Conservation (phyloP, 768 basidiomycete species). For the Pulveroboletus frians region DNA sequence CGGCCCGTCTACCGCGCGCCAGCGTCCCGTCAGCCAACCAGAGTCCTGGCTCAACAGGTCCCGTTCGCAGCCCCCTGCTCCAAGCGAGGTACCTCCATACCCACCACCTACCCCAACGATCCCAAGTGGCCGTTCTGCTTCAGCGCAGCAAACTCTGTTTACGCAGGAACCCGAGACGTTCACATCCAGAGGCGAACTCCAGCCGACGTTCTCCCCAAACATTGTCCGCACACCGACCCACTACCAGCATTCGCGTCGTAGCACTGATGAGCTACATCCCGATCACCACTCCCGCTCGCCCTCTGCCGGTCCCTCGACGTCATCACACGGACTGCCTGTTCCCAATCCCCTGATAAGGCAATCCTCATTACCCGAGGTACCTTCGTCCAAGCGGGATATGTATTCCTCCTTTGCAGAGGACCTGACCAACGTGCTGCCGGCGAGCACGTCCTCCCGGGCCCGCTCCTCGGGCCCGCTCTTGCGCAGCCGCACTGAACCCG, state of each 20-base stretch:
- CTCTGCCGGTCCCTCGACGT: slow-evolving; percentile 10
- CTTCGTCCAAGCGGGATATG: slow-evolving; percentile 18
- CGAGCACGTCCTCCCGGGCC: slow-evolving; percentile 15
- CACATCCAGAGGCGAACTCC: slow-evolving; percentile 48
- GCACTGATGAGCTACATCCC: slow-evolving; percentile 21
- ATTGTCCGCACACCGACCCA: slow-evolving; percentile 67
- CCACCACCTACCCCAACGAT: slow-evolving; percentile 27
- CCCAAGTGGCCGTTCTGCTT: slow-evolving; percentile 8
- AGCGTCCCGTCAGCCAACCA: slow-evolving; percentile 8
- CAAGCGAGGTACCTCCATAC: slow-evolving; percentile 21
- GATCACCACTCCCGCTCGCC: slow-evolving; percentile 23
- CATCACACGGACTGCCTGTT: slow-evolving; percentile 17
- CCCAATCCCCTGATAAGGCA: slow-evolving; percentile 23
- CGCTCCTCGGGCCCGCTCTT: slow-evolving; percentile 14
- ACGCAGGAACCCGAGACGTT: slow-evolving; percentile 40
- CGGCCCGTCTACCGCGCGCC: slow-evolving; percentile 17
- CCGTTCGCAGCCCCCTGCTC: slow-evolving; percentile 20
- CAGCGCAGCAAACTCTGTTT: slow-evolving; percentile 11
- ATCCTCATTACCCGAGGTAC: slow-evolving; percentile 21
- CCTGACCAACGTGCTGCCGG: slow-evolving; percentile 16
- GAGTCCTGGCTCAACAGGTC: slow-evolving; percentile 18
- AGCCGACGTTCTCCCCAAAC: slow-evolving; percentile 63
- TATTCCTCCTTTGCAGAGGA: slow-evolving; percentile 27
- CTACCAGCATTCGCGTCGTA: slow-evolving; percentile 36
- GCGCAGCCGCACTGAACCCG: slow-evolving; percentile 30